phyloP scores from a whole-genome alignment of 129 eudicot genomes.

The Helianthus tuberosus region DNA sequence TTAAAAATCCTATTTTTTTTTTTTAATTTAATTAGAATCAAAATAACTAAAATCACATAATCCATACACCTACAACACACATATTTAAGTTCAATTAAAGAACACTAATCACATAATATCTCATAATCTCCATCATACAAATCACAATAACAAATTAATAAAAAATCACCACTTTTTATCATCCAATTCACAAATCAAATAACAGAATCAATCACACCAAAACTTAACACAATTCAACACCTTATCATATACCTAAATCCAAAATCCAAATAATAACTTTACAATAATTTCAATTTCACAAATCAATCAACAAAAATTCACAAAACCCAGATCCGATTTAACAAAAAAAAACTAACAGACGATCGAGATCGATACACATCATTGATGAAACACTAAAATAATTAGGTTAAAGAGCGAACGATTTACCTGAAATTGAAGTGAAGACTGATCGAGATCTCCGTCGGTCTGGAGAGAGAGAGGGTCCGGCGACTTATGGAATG shows the following conservation, averaged over 20 bases:
- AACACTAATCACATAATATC: neutral
- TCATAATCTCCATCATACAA: constrained; percentile 13
- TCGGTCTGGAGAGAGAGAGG: constrained; percentile 9
- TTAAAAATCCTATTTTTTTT: neutral
- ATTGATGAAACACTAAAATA: neutral
- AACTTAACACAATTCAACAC: constrained; percentile 20
- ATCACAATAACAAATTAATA: neutral
- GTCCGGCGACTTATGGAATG: constrained; percentile 31
- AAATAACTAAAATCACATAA: neutral
- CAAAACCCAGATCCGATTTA: constrained; percentile 39
- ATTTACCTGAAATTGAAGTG: constrained; percentile 24
- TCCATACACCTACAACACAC: constrained; percentile 16
- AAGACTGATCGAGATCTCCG: constrained; percentile 35
- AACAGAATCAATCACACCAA: neutral
- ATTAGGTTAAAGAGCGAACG: constrained; percentile 8
- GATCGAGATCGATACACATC: constrained; percentile 37
- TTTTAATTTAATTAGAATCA: neutral
- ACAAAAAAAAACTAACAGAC: neutral
- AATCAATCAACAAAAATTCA: constrained; percentile 19
- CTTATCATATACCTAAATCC: neutral
- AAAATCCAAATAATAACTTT: neutral
- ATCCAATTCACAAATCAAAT: neutral
- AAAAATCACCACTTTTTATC: neutral
- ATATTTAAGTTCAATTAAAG: neutral
- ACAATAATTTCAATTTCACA: constrained; percentile 8